A percentile compares a stretch with the other conserved stretches of the same genome.
Conservation (phyloP, 768 basidiomycete species). For the Psilocybe cubensis region DNA sequence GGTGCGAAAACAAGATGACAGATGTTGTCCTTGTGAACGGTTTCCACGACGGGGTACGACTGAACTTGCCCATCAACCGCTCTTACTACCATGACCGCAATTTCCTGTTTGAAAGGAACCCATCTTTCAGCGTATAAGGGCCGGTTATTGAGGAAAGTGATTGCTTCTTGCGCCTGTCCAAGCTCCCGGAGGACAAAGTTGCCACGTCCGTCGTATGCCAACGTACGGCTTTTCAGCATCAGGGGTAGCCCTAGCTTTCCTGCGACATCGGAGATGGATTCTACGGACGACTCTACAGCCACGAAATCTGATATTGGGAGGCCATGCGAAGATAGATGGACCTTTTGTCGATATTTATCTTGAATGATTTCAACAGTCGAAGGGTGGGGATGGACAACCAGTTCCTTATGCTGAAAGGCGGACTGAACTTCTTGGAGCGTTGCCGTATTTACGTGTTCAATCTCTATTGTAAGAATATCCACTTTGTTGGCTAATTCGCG, state of each 20-base stretch:
- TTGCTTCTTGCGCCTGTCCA: slow-evolving; percentile 53
- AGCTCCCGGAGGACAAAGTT: slow-evolving; percentile 76
- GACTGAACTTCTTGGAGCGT: slow-evolving; percentile 67
- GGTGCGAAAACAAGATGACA: slow-evolving; percentile 94
- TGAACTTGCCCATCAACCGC: slow-evolving; percentile 70
- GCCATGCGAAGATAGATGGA: slow-evolving; percentile 72
- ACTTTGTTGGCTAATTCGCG: slow-evolving; percentile 77
- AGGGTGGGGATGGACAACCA: slow-evolving; percentile 77
- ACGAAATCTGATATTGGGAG: slow-evolving; percentile 67
- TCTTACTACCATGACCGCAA: slow-evolving; percentile 97
- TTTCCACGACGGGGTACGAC: slow-evolving; percentile 94
- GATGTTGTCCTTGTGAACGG: slow-evolving; percentile 91
- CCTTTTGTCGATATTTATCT: slow-evolving; percentile 75
- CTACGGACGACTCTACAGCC: slow-evolving; percentile 54
- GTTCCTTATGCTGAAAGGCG: slow-evolving; percentile 26
- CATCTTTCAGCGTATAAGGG: slow-evolving; percentile 94
- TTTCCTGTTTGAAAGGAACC: slow-evolving; percentile 87
- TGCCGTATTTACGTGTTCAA: slow-evolving; percentile 89
- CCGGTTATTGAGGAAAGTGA: slow-evolving; percentile 58
- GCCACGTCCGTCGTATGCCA: slow-evolving; percentile 96
- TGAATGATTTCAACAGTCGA: slow-evolving; percentile 86
- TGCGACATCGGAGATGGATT: slow-evolving; percentile 56
- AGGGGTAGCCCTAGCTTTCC: slow-evolving; percentile 77
- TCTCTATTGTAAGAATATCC: slow-evolving; percentile 92
- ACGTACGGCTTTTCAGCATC: slow-evolving; percentile 95